Evolutionary conservation across 225 moss, liverwort and hornwort genomes (phyloP), one percentile per base, ranked within the genome.

Genomic region (Bryoerythrophyllum caledonicum): DNA sequence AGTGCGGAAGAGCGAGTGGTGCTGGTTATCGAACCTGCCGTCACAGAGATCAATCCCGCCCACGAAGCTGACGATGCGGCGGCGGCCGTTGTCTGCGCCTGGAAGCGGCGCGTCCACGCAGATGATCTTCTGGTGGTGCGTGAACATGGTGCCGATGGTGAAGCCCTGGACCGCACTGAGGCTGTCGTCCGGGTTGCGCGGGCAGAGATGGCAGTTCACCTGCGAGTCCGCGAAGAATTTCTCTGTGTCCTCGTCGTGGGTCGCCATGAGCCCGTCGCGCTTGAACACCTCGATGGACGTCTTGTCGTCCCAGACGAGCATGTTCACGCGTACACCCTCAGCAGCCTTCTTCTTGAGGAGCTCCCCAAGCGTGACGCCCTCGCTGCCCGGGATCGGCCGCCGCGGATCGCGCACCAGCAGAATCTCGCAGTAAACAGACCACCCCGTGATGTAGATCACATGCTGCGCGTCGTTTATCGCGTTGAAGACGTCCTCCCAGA

Each of bases 41-140:
- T 88, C 83, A 55, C 92, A 92, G 11, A 92, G 81, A 56, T 92
- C 92, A 13, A 92, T 88, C 4, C 92, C 92, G 15, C 92, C 92
- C 2, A 92, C 78, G 41, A 88, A 86, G 17, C 90, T 83, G 24
- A 90, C 6, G 38, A 92, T 81, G 59, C 88, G 79, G 15, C 84
- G 80, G 70, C 88, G 74, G 1, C 80, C 86, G 41, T 59, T 67
- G n/a, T 69, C 41, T 6, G 60, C 48, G 17, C 80, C 78, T 0
- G 84, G 82, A 2, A 79, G 73, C 57, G 92, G 86, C 5, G 92
- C 84, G 48, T 92, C 92, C 30, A 92, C 84, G 44, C 90, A 85
- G 67, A 92, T n/a, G 11, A 73, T 82, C 66, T 92, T 92, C 41
- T 92, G 92, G 76, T 92, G 92, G 35, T 92, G 92, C 2, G 92